Conservation (phyloP, 2,329 filamentous ascomycete genomes). For the Capronia epimyces region DNA sequence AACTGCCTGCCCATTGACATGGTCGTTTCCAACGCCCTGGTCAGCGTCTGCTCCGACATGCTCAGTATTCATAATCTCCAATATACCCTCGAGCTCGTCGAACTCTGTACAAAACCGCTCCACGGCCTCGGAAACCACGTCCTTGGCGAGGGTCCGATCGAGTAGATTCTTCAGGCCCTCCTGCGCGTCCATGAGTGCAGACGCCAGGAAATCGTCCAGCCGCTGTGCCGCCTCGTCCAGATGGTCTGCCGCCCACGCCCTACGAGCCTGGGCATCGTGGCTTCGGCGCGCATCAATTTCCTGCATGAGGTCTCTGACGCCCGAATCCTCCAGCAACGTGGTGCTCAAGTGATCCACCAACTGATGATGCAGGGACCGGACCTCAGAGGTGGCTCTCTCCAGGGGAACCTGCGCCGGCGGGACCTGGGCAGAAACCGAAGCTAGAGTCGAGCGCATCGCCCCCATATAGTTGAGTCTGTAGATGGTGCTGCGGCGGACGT, state of each 20-base stretch:
- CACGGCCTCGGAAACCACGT: constrained; percentile 76
- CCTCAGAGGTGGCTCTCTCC: constrained; percentile 19
- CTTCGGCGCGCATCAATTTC: constrained; percentile 18
- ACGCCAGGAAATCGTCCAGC: constrained; percentile 86
- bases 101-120: constrained; percentile 82
- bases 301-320: constrained; percentile 19
- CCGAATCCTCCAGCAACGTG: constrained; percentile 24
- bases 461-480: constrained; percentile 46
- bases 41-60: constrained; percentile 35
- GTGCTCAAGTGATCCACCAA: constrained; percentile 18
- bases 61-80: constrained; percentile 38
- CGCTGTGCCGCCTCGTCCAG: constrained; percentile 58
- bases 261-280: constrained; percentile 2
- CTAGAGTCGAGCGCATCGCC: constrained; percentile 52
- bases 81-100: constrained; percentile 59
- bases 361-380: constrained; percentile 14
- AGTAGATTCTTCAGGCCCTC: constrained; percentile 71
- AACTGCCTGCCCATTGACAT: constrained; percentile 13
- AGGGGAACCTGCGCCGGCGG: constrained; percentile 30
- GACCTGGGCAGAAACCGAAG: constrained; percentile 47
- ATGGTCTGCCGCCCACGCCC: constrained; percentile 38
- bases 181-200: constrained; percentile 84
- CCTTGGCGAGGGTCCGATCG: constrained; percentile 64
- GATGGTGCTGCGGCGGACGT: constrained; percentile 43
- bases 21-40: constrained; percentile 27